Conservation (phyloP, 176 grass and related monocot genomes). For the Panicum miliaceum region DNA sequence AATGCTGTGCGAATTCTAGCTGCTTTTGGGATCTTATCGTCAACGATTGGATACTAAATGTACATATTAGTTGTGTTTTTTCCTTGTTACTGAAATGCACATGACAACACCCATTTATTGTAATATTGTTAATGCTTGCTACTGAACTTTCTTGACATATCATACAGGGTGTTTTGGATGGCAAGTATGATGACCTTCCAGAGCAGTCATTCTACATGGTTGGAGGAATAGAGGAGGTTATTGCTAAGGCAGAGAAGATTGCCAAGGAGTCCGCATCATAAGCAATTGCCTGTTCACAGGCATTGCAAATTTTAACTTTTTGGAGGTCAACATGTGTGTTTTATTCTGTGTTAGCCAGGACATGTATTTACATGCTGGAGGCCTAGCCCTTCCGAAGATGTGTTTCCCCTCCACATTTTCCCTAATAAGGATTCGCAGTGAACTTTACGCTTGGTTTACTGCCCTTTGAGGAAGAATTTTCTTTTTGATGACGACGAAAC, state of each 20-base stretch:
- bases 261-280: slow-evolving; percentile 78
- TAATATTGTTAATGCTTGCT: not conserved
- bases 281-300: slow-evolving; percentile 31
- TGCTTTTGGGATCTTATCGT: not conserved
- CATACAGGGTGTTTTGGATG: slow-evolving; percentile 81
- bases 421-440: slow-evolving; percentile 57
- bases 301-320: slow-evolving; percentile 32
- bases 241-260: slow-evolving; percentile 94
- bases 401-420: slow-evolving; percentile 25
- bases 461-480: slow-evolving; percentile 44
- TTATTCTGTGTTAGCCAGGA: slow-evolving; percentile 49
- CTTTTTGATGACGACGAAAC: slow-evolving; percentile 35
- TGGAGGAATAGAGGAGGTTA: slow-evolving; percentile 93
- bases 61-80: not conserved
- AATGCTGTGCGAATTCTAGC: not conserved
- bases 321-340: slow-evolving; percentile 43
- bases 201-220: slow-evolving; percentile 98
- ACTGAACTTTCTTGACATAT: slow-evolving; percentile 20
- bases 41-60: not conserved
- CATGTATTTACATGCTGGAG: slow-evolving; percentile 53
- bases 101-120: not conserved
- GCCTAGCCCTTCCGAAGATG: slow-evolving; percentile 49
- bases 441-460: slow-evolving; percentile 40
- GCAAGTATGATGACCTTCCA: slow-evolving; percentile 83
- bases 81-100: not conserved